Conservation (phyloP, 768 basidiomycete genomes). For the Mycena crocata region DNA sequence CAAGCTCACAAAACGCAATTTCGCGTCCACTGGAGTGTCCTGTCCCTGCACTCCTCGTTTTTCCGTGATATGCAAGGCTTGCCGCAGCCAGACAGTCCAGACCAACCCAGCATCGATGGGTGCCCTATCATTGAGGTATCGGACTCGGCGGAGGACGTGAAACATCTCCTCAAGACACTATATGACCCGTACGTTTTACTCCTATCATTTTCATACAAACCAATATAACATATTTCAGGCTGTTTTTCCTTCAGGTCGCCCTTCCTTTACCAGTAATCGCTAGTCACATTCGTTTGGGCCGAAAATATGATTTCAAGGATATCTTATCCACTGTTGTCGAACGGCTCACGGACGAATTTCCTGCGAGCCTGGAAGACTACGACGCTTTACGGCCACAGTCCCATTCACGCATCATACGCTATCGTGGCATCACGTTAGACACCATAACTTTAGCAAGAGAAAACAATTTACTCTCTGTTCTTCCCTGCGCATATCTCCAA, state of each 20-base stretch:
- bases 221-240: neutral
- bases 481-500: slow-evolving; percentile 27
- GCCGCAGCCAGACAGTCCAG: slow-evolving; percentile 25
- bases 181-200: slow-evolving; percentile 29
- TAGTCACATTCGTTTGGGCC: slow-evolving; percentile 4
- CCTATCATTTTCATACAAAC: no score
- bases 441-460: slow-evolving; percentile 27
- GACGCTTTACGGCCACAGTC: slow-evolving; percentile 15
- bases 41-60: slow-evolving; percentile 32
- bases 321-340: slow-evolving; percentile 9
- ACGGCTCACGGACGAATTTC: slow-evolving; percentile 26
- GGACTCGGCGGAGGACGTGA: slow-evolving; percentile 27
- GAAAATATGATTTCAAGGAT: slow-evolving; percentile 24
- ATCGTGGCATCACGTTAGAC: slow-evolving; percentile 19
- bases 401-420: slow-evolving; percentile 3
- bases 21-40: slow-evolving; percentile 37
- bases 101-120: slow-evolving; percentile 27
- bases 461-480: slow-evolving; percentile 14
- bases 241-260: neutral
- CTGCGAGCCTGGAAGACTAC: slow-evolving; percentile 18
- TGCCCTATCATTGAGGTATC: slow-evolving; percentile 31
- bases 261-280: slow-evolving; percentile 12
- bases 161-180: slow-evolving; percentile 24
- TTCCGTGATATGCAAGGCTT: slow-evolving; percentile 28
- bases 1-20: slow-evolving; percentile 33